Conservation (phyloP, 495 filamentous ascomycete genomes). For the Copromyces sp. region DNA sequence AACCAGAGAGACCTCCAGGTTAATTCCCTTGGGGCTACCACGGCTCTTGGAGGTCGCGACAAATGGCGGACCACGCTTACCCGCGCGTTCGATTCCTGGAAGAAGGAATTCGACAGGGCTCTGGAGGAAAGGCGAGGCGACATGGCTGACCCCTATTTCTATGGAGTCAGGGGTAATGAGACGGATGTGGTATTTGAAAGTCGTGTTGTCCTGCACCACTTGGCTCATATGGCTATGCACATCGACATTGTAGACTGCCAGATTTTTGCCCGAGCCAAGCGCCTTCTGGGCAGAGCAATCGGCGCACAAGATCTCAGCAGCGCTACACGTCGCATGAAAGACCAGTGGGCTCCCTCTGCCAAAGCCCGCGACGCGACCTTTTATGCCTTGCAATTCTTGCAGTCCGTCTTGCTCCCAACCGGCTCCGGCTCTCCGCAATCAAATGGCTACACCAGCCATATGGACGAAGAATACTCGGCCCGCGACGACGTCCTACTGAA, state of each 20-base stretch:
- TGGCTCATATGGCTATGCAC: slow-evolving; percentile 97
- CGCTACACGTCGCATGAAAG: slow-evolving; percentile 76
- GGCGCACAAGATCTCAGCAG: slow-evolving; percentile 68
- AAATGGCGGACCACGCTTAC: slow-evolving; percentile 88
- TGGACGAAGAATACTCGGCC: slow-evolving; percentile 54
- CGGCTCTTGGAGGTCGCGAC: slow-evolving; percentile 78
- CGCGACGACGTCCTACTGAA: slow-evolving; percentile 86
- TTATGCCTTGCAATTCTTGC: slow-evolving; percentile 83
- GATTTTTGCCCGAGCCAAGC: slow-evolving; percentile 80
- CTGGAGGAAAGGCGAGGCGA: slow-evolving; percentile 36
- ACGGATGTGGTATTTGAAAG: slow-evolving; percentile 77
- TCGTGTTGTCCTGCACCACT: slow-evolving; percentile 77
- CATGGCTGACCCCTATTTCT: slow-evolving; percentile 36
- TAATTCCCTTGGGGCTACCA: slow-evolving; percentile 65
- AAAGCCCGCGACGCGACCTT: slow-evolving; percentile 88
- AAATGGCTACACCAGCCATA: slow-evolving; percentile 21
- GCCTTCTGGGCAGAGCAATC: slow-evolving; percentile 78
- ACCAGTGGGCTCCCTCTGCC: slow-evolving; percentile 83
- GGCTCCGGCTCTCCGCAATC: slow-evolving; percentile 23
- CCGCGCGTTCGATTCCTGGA: slow-evolving; percentile 90
- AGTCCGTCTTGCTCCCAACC: slow-evolving; percentile 60
- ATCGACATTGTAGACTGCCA: slow-evolving; percentile 97
- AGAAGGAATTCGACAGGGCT: slow-evolving; percentile 80
- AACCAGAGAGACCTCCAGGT: slow-evolving; percentile 94
- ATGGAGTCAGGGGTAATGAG: slow-evolving; percentile 39